Conservation (phyloP, 202 grass and related monocot genomes). For the Eragrostis tef region DNA sequence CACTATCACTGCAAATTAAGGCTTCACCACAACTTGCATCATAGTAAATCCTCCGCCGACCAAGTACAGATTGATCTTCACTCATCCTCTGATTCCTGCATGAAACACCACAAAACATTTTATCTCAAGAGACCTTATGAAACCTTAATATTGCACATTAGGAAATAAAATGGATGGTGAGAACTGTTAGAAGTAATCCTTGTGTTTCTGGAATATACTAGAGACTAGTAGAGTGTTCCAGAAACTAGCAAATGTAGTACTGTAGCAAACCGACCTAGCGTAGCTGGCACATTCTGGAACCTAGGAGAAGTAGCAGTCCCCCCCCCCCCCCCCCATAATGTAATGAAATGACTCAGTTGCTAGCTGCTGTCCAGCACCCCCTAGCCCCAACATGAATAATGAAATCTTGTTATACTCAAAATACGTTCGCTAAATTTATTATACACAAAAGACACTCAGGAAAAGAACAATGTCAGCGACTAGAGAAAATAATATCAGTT, state of each 20-base stretch:
- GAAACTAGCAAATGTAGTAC: too few species aligned
- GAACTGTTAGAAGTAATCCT: too few species aligned
- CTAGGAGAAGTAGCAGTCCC: too few species aligned
- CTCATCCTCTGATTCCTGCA: slow-evolving; percentile 93
- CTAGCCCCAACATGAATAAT: not conserved
- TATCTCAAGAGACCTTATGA: slow-evolving; percentile 6
- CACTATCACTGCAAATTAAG: slow-evolving; percentile 94
- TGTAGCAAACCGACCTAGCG: too few species aligned
- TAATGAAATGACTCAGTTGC: too few species aligned
- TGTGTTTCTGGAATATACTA: too few species aligned
- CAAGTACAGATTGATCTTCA: slow-evolving; percentile 96
- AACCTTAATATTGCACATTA: too few species aligned
- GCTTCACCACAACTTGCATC: slow-evolving; percentile 92
- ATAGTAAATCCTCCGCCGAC: slow-evolving; percentile 98
- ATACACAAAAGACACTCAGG: not conserved
- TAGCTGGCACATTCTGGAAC: too few species aligned
- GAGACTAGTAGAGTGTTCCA: too few species aligned
- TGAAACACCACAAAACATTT: not conserved
- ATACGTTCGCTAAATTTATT: not conserved
- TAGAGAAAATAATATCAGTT: not conserved
- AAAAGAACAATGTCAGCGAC: not conserved
- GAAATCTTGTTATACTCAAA: not conserved
- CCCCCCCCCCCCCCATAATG: too few species aligned
- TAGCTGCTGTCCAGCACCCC: too few species aligned
- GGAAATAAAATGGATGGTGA: too few species aligned